Evolutionary conservation across 495 filamentous ascomycete genomes (phyloP), one percentile per base, ranked within the genome.

Genomic region (Mytilinidion resinicola): DNA sequence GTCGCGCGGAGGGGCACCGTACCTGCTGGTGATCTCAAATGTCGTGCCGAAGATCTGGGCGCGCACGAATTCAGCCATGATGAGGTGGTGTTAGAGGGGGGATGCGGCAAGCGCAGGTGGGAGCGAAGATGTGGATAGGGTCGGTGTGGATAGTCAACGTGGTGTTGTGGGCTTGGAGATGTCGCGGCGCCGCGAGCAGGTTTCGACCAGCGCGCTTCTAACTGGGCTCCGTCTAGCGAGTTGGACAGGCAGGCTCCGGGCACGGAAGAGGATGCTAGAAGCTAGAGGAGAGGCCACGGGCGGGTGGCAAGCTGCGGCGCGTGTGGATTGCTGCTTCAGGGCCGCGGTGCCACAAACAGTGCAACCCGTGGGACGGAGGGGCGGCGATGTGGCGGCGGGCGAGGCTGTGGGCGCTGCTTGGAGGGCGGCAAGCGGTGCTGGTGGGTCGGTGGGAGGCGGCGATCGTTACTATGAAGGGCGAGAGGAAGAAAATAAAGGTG

Each of bases 11-110:
- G 21, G 35, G 39, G 12, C 38, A 36, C 37, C 77, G 66, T 82
- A 96, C 91, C 93, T 86, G 79, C 92, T 96, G 61, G 93, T 98
- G 76, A 98, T 98, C 82, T 98, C 93, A 69, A 98, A 98, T 62
- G 93, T 96, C 51, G 95, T 97, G 73, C 93, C 95, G 71, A 98
- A 98, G 73, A 98, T 97, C 84, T 96, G 90, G 69, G 93, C 91
- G 73, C 93, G 88, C 67, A 97, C 90, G 77, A 98, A 98, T 85
- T 97, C 93, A 47, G 66, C 66, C 66, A 68, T 68, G 48, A 38
- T 56, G 63, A 41, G 20, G 17, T 25, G 25, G 43, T 14, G 50
- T 4, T 38, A 33, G n/a, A 36, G 41, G 38, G 9, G 57, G 41
- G 10, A 15, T 53, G 61, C 61, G 36, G 11, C n/a, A 21, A 47